phyloP scores from a whole-genome alignment of 129 eudicot species.

The Escallonia rubra region DNA sequence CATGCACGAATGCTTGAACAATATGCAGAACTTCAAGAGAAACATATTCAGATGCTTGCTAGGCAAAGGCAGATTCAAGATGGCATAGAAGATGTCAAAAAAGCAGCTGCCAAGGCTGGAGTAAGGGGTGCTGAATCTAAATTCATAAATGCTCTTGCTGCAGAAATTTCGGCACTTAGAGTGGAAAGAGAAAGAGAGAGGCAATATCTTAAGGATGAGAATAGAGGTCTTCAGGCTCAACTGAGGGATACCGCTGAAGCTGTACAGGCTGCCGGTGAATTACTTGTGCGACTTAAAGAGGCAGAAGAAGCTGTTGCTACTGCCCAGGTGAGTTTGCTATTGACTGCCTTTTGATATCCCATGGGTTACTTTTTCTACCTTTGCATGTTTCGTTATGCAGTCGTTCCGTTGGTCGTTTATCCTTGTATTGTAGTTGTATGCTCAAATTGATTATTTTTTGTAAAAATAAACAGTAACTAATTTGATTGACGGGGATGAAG shows the following conservation, averaged over 20 bases:
- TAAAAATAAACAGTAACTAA: no score
- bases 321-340: constrained; percentile 62
- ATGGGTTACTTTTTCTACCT: background rate
- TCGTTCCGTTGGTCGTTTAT: background rate
- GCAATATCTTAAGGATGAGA: constrained; percentile 68
- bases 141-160: constrained; percentile 83
- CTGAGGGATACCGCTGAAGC: constrained; percentile 95
- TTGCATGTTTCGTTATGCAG: background rate
- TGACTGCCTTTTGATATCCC: background rate
- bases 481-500: no score
- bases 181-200: constrained; percentile 88
- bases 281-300: constrained; percentile 89
- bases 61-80: constrained; percentile 68
- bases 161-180: constrained; percentile 66
- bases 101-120: constrained; percentile 79
- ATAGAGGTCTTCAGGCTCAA: constrained; percentile 78
- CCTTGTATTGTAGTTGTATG: background rate
- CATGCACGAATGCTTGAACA: constrained; percentile 97
- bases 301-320: constrained; percentile 84
- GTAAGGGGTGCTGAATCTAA: constrained; percentile 75
- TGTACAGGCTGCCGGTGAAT: constrained; percentile 97
- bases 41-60: constrained; percentile 74
- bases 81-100: constrained; percentile 82
- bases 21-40: constrained; percentile 88
- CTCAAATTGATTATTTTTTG: background rate